Evolutionary conservation across 2,329 filamentous ascomycete species (phyloP).

Genomic region (Fusarium sp.): DNA sequence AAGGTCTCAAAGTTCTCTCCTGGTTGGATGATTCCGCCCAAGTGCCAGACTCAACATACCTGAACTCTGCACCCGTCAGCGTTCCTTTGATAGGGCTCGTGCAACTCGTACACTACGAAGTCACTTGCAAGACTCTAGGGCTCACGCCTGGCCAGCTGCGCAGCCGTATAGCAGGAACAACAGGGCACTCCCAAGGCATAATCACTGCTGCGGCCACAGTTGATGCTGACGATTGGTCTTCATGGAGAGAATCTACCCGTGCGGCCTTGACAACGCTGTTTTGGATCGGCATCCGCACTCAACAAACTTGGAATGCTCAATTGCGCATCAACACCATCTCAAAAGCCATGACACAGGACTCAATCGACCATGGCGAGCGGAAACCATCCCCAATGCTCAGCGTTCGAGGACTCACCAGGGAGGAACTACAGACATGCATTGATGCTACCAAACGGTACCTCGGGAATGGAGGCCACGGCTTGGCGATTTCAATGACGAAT

Average conservation of each 20-base stretch:
- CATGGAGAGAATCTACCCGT: slow-evolving; percentile 20
- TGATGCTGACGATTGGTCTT: slow-evolving; percentile 12
- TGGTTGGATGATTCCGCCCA: slow-evolving; percentile 8
- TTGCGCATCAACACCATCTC: slow-evolving; percentile 2
- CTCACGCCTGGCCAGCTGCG: slow-evolving; percentile 22
- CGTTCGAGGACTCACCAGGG: slow-evolving; percentile 12
- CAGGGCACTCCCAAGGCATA: slow-evolving; percentile 27
- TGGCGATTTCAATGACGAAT: slow-evolving; percentile 17
- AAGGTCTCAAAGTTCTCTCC: slow-evolving; percentile 9
- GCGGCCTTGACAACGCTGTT: slow-evolving; percentile 16
- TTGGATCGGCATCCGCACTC: slow-evolving; percentile 26
- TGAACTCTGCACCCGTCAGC: slow-evolving; percentile 17
- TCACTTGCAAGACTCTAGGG: slow-evolving; percentile 18
- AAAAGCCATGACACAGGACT: slow-evolving; percentile 25
- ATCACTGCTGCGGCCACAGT: slow-evolving; percentile 16
- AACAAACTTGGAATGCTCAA: slow-evolving; percentile 17
- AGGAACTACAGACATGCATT: slow-evolving; percentile 11
- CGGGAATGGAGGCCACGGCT: neutral
- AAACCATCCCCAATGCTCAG: slow-evolving; percentile 23
- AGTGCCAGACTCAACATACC: slow-evolving; percentile 6
- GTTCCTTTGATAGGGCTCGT: slow-evolving; percentile 21
- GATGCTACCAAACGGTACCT: slow-evolving; percentile 25
- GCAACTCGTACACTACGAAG: slow-evolving; percentile 22
- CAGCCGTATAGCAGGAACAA: slow-evolving; percentile 20
- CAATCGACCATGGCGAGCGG: slow-evolving; percentile 19